phyloP scores from a whole-genome alignment of 2,329 filamentous ascomycete species.

The Hypoxylon sp. region DNA sequence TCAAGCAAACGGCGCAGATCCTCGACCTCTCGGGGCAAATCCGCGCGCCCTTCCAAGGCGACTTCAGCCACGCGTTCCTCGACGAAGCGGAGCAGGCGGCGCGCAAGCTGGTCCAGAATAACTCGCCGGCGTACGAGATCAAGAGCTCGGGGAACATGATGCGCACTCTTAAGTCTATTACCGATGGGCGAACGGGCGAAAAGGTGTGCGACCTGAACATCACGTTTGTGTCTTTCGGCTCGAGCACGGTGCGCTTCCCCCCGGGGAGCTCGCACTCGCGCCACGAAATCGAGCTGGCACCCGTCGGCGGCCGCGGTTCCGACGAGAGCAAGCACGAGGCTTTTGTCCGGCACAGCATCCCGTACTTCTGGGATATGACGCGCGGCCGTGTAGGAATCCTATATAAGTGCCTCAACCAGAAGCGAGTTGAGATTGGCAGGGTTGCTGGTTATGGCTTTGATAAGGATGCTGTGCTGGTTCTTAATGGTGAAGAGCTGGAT shows the following conservation, averaged over 20 bases:
- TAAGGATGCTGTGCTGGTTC: constrained; percentile 53
- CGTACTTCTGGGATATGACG: constrained; percentile 57
- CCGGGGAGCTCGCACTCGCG: constrained; percentile 50
- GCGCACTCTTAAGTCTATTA: constrained; percentile 56
- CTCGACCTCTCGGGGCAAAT: constrained; percentile 50
- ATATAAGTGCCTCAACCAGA: constrained; percentile 56
- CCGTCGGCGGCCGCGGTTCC: constrained; percentile 48
- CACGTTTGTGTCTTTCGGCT: constrained; percentile 55
- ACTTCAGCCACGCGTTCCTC: constrained; percentile 53
- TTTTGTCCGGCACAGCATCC: constrained; percentile 54
- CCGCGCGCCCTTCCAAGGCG: constrained; percentile 47
- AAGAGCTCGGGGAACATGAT: constrained; percentile 55
- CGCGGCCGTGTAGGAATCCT: constrained; percentile 50
- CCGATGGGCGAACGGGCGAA: constrained; percentile 44
- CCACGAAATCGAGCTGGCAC: constrained; percentile 53
- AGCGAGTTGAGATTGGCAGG: constrained; percentile 53
- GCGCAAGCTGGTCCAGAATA: constrained; percentile 35
- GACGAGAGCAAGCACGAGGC: constrained; percentile 53
- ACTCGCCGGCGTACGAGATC: constrained; percentile 49
- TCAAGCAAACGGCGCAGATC: constrained; percentile 54
- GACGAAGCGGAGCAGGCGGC: constrained; percentile 46
- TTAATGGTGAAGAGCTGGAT: constrained; percentile 53
- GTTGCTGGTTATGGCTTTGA: constrained; percentile 54
- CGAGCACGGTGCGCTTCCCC: constrained; percentile 52
- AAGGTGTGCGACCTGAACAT: constrained; percentile 55